These are phyloP conservation scores for Pseudonitzschia delicatissima DNA, from an alignment of 108 stramenopile genomes.

Conservation along the genomic window DNA sequence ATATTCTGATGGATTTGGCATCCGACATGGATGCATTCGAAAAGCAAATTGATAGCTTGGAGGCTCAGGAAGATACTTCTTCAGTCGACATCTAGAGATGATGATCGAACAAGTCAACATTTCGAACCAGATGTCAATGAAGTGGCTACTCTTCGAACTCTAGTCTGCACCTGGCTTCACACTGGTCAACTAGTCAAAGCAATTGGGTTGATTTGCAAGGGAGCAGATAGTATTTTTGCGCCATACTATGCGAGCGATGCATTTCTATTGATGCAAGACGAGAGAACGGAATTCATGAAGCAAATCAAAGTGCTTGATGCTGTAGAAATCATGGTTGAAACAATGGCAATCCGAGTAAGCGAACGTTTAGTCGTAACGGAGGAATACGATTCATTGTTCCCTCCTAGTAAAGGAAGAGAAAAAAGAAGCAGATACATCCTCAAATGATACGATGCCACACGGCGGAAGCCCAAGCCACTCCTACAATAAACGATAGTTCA, in stretches of 20 bases:
- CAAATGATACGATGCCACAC: not conserved
- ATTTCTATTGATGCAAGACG: slow-evolving; percentile 50
- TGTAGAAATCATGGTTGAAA: slow-evolving; percentile 79
- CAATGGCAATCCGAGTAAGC: slow-evolving; percentile 57
- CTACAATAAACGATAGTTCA: not conserved
- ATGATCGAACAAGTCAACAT: slow-evolving; percentile 12
- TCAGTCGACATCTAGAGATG: no score
- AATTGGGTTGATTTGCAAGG: slow-evolving; percentile 48
- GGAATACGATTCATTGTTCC: slow-evolving; percentile 8
- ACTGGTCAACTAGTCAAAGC: slow-evolving; percentile 69
- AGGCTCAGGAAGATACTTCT: not conserved
- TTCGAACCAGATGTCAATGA: slow-evolving; percentile 52
- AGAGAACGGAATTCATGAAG: slow-evolving; percentile 41
- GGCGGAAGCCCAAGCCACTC: not conserved
- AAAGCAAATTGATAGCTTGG: slow-evolving; percentile 14
- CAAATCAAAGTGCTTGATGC: slow-evolving; percentile 59
- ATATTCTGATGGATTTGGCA: slow-evolving; percentile 78
- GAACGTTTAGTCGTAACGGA: slow-evolving; percentile 40
- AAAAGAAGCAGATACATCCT: not conserved
- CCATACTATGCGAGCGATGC: slow-evolving; percentile 64
- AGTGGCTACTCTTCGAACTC: slow-evolving; percentile 65
- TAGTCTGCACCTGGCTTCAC: slow-evolving; percentile 86
- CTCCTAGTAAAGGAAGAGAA: not conserved
- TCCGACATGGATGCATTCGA: slow-evolving; percentile 77
- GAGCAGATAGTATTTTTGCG: slow-evolving; percentile 46